phyloP scores from a whole-genome alignment of 1,284 basidiomycete genomes.

The Melanopsichium pennsylvanicum region DNA sequence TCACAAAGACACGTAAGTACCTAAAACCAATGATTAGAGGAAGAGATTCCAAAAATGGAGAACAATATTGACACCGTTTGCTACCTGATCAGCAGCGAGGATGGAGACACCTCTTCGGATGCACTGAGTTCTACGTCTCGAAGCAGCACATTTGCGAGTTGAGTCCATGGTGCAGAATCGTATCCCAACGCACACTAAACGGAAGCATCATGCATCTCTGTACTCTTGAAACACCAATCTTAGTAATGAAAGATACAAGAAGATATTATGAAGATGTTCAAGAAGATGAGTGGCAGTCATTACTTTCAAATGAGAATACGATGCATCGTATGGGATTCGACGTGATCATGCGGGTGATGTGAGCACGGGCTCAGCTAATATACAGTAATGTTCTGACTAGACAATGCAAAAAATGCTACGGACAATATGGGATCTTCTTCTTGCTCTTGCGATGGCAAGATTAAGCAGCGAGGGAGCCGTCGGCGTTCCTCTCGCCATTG shows the following conservation, averaged over 20 bases:
- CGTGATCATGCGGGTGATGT: neutral
- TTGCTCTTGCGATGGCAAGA: no score
- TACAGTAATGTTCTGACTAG: no score
- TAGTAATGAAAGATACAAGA: no score
- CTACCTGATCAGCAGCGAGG: constrained; percentile 1
- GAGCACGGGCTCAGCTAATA: no score
- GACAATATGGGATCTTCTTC: no score
- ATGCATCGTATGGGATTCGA: neutral
- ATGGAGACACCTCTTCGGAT: constrained; percentile 27
- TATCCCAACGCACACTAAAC: no score
- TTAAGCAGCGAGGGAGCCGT: constrained; percentile 17
- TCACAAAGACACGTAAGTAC: constrained; percentile 21
- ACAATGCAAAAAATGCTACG: no score
- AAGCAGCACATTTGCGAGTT: constrained; percentile 7
- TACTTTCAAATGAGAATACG: neutral
- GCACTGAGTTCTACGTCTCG: constrained; percentile 11
- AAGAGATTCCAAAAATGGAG: no score
- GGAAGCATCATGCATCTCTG: no score
- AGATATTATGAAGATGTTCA: no score
- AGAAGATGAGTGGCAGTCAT: no score
- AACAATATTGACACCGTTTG: neutral
- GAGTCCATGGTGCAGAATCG: neutral
- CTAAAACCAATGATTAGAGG: neutral
- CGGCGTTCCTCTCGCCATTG: constrained; percentile 19
- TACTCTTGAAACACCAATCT: no score